phyloP scores from a whole-genome alignment of 257 asterid species.

The Perilla frutescens region DNA sequence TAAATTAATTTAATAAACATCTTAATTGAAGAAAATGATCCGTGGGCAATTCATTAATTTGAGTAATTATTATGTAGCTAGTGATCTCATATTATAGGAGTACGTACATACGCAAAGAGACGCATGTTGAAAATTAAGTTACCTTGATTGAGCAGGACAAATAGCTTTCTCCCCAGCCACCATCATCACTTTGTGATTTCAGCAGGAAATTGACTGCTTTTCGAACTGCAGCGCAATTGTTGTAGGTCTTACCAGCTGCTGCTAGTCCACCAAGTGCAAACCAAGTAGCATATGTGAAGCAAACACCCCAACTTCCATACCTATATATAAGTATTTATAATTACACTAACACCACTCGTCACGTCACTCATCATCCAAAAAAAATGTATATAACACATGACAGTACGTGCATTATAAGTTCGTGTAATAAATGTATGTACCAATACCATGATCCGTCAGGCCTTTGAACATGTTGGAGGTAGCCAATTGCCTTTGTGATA shows the following conservation, averaged over 20 bases:
- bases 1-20: too few relatives aligned
- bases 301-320: constrained; percentile 19
- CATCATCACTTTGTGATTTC: constrained; percentile 70
- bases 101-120: too few relatives aligned
- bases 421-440: neutral
- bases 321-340: neutral
- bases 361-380: neutral
- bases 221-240: constrained; percentile 45
- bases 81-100: too few relatives aligned
- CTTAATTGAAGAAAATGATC: too few relatives aligned
- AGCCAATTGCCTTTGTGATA: neutral
- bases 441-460: constrained; percentile 26
- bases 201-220: constrained; percentile 57
- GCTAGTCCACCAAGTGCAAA: neutral
- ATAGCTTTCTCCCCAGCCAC: constrained; percentile 82
- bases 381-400: neutral
- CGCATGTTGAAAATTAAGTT: neutral
- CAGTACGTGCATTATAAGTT: neutral
- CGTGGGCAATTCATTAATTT: too few relatives aligned
- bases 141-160: constrained; percentile 82
- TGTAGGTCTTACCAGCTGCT: neutral
- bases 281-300: constrained; percentile 2
- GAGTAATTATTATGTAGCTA: too few relatives aligned
- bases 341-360: too few relatives aligned
- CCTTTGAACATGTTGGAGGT: neutral